Percentiles rank a stretch among this genome's conserved stretches.
These are phyloP conservation scores for Scytalidium lignicola DNA, from an alignment of 2,329 filamentous ascomycete genomes.

Conservation along the genomic window DNA sequence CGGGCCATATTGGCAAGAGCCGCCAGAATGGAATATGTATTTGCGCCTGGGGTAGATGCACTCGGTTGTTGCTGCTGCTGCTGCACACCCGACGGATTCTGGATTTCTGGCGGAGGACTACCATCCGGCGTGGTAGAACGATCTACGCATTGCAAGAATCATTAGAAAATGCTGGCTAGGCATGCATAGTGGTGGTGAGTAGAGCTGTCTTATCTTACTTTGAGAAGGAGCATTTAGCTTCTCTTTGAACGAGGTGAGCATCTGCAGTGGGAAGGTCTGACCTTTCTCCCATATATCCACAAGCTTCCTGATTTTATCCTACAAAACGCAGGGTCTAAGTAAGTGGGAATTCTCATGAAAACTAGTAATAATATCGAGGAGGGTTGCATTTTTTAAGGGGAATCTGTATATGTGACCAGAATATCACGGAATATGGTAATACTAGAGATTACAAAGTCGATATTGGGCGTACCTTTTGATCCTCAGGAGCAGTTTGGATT, in stretches of 20 bases:
- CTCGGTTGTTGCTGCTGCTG: constrained; percentile 28
- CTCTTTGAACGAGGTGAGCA: constrained; percentile 79
- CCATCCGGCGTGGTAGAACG: constrained; percentile 67
- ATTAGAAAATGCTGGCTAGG: constrained; percentile 33
- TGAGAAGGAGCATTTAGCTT: constrained; percentile 60
- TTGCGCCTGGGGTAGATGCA: constrained; percentile 39
- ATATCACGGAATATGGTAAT: constrained; percentile 1
- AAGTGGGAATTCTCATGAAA: constrained; percentile 31
- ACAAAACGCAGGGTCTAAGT: constrained; percentile 45
- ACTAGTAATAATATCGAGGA: not conserved
- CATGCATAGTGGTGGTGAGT: constrained; percentile 9
- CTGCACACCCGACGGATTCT: constrained; percentile 33
- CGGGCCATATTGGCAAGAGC: constrained; percentile 77
- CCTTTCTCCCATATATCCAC: constrained; percentile 98
- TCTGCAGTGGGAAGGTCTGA: constrained; percentile 75
- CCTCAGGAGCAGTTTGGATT: constrained; percentile 76
- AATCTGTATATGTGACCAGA: not conserved
- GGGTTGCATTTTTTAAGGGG: not conserved
- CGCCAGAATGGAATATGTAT: constrained; percentile 65
- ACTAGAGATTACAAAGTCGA: constrained; percentile 4
- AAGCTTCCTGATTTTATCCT: constrained; percentile 94
- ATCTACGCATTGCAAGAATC: constrained; percentile 40
- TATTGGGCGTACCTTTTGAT: constrained; percentile 84
- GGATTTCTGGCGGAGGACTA: constrained; percentile 36
- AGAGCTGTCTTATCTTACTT: constrained; percentile 53